phyloP scores from a whole-genome alignment of 2,329 filamentous ascomycete genomes.

The Nemania sp. region DNA sequence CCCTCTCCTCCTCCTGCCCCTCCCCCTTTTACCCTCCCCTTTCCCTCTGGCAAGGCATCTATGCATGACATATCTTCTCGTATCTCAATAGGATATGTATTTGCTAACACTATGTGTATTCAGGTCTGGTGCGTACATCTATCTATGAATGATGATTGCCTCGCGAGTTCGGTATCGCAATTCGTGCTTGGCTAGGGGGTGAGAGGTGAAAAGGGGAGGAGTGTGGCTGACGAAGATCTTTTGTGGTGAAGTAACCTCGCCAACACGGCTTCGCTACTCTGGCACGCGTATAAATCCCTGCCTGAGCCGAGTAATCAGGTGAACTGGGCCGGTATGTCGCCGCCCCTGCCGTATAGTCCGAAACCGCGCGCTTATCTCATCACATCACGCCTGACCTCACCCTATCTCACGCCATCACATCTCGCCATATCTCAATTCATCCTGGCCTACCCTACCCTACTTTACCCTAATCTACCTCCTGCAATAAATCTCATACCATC shows the following conservation, averaged over 20 bases:
- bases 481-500: too few species aligned
- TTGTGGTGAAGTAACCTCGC: slow-evolving; percentile 72
- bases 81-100: not conserved
- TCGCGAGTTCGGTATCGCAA: too few species aligned
- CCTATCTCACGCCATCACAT: not conserved
- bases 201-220: too few species aligned
- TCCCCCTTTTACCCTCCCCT: not conserved
- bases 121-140: slow-evolving; percentile 47
- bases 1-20: not conserved
- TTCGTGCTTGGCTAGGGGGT: too few species aligned
- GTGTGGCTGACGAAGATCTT: too few species aligned
- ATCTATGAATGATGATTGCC: too few species aligned
- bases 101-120: slow-evolving; percentile 21
- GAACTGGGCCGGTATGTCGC: slow-evolving; percentile 75
- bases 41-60: not conserved
- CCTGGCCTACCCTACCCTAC: too few species aligned
- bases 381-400: not conserved
- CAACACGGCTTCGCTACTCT: slow-evolving; percentile 75
- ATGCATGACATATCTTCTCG: not conserved
- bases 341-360: too few species aligned
- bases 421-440: not conserved
- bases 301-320: slow-evolving; percentile 65
- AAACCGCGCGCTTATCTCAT: not conserved
- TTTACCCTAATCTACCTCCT: too few species aligned
- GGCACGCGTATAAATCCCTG: slow-evolving; percentile 78